These are phyloP conservation scores for Chlorella sp. DNA, from an alignment of 139 green algal genomes.

Conservation along the genomic window DNA sequence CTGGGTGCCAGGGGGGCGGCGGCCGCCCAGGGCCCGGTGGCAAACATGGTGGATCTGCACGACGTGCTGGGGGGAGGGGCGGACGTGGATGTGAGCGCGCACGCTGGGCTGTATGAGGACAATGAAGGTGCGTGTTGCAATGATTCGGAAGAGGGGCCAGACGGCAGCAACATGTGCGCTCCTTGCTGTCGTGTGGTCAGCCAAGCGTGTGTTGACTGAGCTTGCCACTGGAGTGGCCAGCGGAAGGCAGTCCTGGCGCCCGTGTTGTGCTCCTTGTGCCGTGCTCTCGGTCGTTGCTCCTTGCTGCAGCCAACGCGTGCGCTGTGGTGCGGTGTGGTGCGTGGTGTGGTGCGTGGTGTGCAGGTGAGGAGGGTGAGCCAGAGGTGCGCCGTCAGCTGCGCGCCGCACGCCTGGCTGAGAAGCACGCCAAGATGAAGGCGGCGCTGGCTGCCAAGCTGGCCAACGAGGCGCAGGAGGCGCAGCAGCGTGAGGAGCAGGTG, in stretches of 20 bases:
- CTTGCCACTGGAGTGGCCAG: neutral
- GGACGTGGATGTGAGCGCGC: neutral
- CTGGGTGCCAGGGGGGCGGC: no score
- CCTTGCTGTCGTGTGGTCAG: neutral
- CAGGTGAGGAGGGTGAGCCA: constrained; percentile 30
- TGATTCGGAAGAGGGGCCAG: no score
- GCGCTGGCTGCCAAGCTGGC: constrained; percentile 31
- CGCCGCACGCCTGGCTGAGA: constrained; percentile 32
- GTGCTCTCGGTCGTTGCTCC: neutral
- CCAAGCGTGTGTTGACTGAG: neutral
- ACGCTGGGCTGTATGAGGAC: neutral
- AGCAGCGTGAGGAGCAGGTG: constrained; percentile 46
- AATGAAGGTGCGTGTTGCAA: constrained; percentile 5
- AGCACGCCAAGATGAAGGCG: constrained; percentile 46
- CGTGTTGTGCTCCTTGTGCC: neutral
- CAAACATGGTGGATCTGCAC: no score
- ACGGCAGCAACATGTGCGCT: no score
- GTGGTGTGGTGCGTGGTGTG: neutral
- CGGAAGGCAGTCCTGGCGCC: neutral
- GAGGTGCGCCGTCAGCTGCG: constrained; percentile 21
- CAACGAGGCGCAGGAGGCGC: constrained; percentile 47
- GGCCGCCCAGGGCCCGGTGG: no score
- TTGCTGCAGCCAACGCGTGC: no score
- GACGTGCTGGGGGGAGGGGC: neutral
- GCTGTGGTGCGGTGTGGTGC: no score